These are phyloP conservation scores for Telfairia occidentalis DNA, from an alignment of 331 rosid genomes.

Conservation along the genomic window DNA sequence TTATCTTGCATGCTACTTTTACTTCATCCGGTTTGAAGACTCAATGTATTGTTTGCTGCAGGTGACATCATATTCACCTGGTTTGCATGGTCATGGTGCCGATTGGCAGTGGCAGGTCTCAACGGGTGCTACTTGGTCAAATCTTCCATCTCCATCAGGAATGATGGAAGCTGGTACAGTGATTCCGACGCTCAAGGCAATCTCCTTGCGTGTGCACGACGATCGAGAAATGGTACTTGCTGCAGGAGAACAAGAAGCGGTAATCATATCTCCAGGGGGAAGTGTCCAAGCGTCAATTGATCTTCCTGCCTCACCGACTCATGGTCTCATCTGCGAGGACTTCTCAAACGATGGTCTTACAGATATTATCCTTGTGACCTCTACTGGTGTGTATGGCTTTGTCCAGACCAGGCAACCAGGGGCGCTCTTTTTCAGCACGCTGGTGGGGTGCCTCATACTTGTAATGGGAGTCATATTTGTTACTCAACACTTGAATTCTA, in stretches of 20 bases:
- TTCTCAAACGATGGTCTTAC: slow-evolving; percentile 92
- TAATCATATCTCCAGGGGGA: slow-evolving; percentile 80
- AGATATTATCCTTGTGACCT: slow-evolving; percentile 75
- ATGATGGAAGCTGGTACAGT: slow-evolving; percentile 76
- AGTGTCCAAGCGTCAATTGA: slow-evolving; percentile 53
- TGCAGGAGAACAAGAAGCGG: slow-evolving; percentile 94
- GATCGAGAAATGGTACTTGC: slow-evolving; percentile 70
- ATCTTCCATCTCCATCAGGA: slow-evolving; percentile 91
- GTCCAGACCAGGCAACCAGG: slow-evolving; percentile 98
- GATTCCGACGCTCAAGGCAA: slow-evolving; percentile 80
- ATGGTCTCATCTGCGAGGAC: slow-evolving; percentile 66
- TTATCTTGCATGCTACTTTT: not conserved
- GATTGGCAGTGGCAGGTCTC: slow-evolving; percentile 91
- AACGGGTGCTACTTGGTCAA: slow-evolving; percentile 88
- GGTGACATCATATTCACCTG: slow-evolving; percentile 90
- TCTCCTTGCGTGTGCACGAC: slow-evolving; percentile 49
- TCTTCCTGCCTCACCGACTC: slow-evolving; percentile 81
- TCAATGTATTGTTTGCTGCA: slow-evolving; percentile 20
- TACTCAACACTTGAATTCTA: slow-evolving; percentile 76
- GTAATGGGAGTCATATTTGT: slow-evolving; percentile 90
- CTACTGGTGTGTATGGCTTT: slow-evolving; percentile 81
- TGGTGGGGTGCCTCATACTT: slow-evolving; percentile 82
- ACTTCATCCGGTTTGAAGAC: not conserved
- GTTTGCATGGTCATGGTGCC: slow-evolving; percentile 82
- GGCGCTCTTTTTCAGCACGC: slow-evolving; percentile 89